Evolutionary conservation across 306 rosid genomes (phyloP).

Genomic region (Inga laurina): DNA sequence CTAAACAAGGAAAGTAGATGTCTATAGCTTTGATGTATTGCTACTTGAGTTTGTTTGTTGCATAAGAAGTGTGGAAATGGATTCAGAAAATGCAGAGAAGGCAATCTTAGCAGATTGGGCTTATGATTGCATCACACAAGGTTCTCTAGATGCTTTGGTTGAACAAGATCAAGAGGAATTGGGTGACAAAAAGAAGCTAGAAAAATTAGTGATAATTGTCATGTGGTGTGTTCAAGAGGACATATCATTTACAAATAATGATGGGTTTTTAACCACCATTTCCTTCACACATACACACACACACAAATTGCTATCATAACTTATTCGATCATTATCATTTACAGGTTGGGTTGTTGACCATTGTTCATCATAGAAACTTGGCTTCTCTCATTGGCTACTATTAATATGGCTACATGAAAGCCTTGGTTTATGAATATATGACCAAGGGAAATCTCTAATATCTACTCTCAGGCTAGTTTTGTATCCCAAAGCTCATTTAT

Average conservation of each 20-base stretch:
- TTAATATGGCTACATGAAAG: too few relatives aligned
- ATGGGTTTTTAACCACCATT: too few relatives aligned
- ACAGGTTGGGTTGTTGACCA: too few relatives aligned
- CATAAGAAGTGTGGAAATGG: constrained; percentile 37
- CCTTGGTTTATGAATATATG: too few relatives aligned
- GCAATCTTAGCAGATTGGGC: constrained; percentile 47
- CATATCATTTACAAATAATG: constrained; percentile 4
- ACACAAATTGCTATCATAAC: too few relatives aligned
- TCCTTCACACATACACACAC: too few relatives aligned
- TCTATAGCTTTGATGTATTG: constrained; percentile 39
- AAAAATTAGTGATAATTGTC: constrained; percentile 34
- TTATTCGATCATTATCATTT: too few relatives aligned
- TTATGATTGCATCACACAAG: constrained; percentile 26
- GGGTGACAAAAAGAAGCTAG: constrained; percentile 33
- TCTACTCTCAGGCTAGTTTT: too few relatives aligned
- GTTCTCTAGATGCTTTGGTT: constrained; percentile 32
- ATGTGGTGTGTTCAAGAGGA: constrained; percentile 47
- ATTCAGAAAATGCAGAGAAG: constrained; percentile 22
- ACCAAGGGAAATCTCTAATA: too few relatives aligned
- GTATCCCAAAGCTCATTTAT: too few relatives aligned
- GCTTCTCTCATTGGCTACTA: too few relatives aligned
- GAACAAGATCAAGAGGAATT: constrained; percentile 39
- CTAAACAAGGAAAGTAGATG: constrained; percentile 41
- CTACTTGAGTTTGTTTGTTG: constrained; percentile 42
- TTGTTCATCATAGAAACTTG: too few relatives aligned